phyloP scores from a whole-genome alignment of 176 grass and related monocot genomes.

The Phoenix roebelenii region DNA sequence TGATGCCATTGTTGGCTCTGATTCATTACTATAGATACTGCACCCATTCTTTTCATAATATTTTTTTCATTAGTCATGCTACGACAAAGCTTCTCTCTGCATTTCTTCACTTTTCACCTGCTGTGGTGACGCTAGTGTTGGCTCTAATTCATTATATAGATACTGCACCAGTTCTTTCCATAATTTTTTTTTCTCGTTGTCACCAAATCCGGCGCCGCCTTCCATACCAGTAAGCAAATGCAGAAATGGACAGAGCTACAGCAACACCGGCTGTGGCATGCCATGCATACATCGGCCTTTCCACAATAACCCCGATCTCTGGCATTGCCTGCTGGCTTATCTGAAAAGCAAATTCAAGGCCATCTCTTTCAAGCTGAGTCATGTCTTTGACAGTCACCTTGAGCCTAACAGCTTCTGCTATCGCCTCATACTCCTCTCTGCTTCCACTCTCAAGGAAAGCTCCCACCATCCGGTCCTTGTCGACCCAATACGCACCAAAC shows the following conservation, averaged over 20 bases:
- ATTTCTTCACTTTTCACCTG: too few relatives aligned
- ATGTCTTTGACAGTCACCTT: conserved; percentile 37
- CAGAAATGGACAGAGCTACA: conserved; percentile 45
- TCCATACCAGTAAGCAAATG: conserved; percentile 82
- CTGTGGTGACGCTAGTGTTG: too few relatives aligned
- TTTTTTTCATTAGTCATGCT: too few relatives aligned
- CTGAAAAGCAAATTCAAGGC: conserved; percentile 53
- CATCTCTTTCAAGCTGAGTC: conserved; percentile 47
- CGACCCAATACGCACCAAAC: conserved; percentile 84
- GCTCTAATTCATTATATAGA: too few relatives aligned
- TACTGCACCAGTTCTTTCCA: too few relatives aligned
- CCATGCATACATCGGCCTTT: conserved; percentile 35
- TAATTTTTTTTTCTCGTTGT: neutral
- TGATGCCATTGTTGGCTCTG: too few relatives aligned
- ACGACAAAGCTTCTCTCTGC: too few relatives aligned
- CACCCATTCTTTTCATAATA: too few relatives aligned
- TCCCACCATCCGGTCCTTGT: conserved; percentile 43
- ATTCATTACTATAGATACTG: too few relatives aligned
- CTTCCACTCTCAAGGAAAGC: conserved; percentile 84
- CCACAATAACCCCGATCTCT: conserved; percentile 23
- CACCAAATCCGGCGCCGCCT: conserved; percentile 54
- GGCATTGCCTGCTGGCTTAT: conserved; percentile 43
- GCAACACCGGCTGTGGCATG: conserved; percentile 52
- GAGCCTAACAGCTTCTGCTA: conserved; percentile 38
- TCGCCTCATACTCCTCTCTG: conserved; percentile 58